phyloP scores from a whole-genome alignment of 176 grass and related monocot species.

The Pontederia crassipes region DNA sequence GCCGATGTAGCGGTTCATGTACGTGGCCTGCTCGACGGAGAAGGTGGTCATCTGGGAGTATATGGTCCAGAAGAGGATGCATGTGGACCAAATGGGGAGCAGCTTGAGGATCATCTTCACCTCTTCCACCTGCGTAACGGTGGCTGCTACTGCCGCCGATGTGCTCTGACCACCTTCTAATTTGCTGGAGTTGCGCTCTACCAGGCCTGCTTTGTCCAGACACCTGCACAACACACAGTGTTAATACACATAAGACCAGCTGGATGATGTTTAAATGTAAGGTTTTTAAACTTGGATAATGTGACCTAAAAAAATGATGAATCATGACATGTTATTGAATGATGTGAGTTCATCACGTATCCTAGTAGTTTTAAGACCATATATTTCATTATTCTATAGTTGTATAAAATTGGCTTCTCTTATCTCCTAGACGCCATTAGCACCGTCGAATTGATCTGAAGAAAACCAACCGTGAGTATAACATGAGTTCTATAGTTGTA shows the following conservation, averaged over 20 bases:
- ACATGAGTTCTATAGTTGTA: neutral
- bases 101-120: conserved; percentile 49
- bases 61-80: conserved; percentile 55
- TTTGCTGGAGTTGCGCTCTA: neutral
- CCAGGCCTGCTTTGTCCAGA: conserved; percentile 37
- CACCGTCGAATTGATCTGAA: neutral
- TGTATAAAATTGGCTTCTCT: too few relatives aligned
- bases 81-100: conserved; percentile 48
- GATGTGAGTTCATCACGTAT: too few relatives aligned
- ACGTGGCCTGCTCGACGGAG: conserved; percentile 43
- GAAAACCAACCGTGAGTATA: too few relatives aligned
- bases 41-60: conserved; percentile 66
- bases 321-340: too few relatives aligned
- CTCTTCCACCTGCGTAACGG: conserved; percentile 46
- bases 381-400: too few relatives aligned
- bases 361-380: too few relatives aligned
- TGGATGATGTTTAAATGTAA: too few relatives aligned
- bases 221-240: conserved; percentile 16
- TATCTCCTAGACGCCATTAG: neutral
- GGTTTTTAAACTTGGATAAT: too few relatives aligned
- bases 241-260: too few relatives aligned
- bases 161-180: neutral
- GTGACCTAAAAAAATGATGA: too few relatives aligned
- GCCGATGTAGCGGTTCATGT: conserved; percentile 36
- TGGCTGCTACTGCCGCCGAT: neutral